A percentile compares a stretch with the other conserved stretches of the same genome.
phyloP scores from a whole-genome alignment of 179 eudicot species.

The Gypsophila paniculata region DNA sequence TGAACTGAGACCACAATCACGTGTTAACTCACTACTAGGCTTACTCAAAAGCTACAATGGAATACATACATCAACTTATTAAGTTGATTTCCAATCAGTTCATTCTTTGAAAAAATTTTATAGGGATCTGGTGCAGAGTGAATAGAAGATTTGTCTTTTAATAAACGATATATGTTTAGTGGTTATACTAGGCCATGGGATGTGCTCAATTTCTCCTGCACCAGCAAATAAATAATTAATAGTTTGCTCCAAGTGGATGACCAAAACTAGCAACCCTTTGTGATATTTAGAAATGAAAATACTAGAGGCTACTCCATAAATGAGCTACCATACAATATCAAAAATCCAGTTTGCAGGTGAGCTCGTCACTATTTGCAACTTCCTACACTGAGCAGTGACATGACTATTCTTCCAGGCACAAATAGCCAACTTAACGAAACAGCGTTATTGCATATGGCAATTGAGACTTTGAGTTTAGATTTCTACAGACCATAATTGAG shows the following conservation, averaged over 20 bases:
- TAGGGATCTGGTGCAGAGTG: background rate
- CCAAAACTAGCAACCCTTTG: background rate
- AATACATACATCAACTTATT: background rate
- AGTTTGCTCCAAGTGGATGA: background rate
- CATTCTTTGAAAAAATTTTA: background rate
- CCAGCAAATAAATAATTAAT: background rate
- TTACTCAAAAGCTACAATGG: background rate
- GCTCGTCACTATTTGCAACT: background rate
- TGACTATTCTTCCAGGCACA: background rate
- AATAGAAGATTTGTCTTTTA: background rate
- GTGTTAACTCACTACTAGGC: background rate
- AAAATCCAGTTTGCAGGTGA: conserved; percentile 7
- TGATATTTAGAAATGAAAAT: background rate
- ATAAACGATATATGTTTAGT: background rate
- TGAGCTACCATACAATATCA: background rate
- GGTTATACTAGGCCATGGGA: background rate
- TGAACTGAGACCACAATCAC: background rate
- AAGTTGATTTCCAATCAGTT: background rate
- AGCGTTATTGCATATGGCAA: no score
- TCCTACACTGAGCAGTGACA: background rate
- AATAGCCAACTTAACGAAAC: conserved; percentile 7
- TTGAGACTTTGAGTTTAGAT: conserved; percentile 8
- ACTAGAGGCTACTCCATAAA: background rate
- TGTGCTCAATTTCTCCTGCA: background rate
- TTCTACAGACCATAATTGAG: conserved; percentile 6